phyloP scores from a whole-genome alignment of 345 rosid genomes.

The Abelmoschus esculentus region DNA sequence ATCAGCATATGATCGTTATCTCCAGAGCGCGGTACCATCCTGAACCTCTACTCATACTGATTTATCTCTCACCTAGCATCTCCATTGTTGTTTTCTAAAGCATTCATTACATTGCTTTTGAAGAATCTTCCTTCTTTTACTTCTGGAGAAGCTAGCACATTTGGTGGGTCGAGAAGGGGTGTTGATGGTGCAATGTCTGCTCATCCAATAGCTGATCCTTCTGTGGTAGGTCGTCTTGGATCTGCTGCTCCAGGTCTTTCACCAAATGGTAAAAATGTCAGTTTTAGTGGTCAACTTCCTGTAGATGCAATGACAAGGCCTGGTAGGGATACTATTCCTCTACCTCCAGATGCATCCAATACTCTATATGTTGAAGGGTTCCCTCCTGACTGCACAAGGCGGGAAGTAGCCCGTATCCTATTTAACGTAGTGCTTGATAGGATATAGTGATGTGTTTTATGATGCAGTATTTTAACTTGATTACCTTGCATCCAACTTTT shows the following conservation, averaged over 20 bases:
- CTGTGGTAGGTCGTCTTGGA: not conserved
- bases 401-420: conserved; percentile 63
- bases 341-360: conserved; percentile 72
- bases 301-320: conserved; percentile 34
- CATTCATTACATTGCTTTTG: conserved; percentile 24
- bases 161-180: not conserved
- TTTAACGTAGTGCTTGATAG: not conserved
- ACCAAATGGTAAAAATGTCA: not conserved
- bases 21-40: not conserved
- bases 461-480: not conserved
- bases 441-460: not conserved
- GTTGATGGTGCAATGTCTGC: not conserved
- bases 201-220: not conserved
- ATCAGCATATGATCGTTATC: conserved; percentile 1
- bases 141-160: not conserved
- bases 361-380: conserved; percentile 81
- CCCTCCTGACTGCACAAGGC: conserved; percentile 40
- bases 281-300: not conserved
- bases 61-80: not conserved
- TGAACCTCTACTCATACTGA: not conserved
- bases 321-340: conserved; percentile 36
- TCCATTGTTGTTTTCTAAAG: conserved; percentile 10
- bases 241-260: not conserved
- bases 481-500: not conserved
- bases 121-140: conserved; percentile 38